Conservation (phyloP, 257 asterid genomes). For the Craterostigma plantagineum region DNA sequence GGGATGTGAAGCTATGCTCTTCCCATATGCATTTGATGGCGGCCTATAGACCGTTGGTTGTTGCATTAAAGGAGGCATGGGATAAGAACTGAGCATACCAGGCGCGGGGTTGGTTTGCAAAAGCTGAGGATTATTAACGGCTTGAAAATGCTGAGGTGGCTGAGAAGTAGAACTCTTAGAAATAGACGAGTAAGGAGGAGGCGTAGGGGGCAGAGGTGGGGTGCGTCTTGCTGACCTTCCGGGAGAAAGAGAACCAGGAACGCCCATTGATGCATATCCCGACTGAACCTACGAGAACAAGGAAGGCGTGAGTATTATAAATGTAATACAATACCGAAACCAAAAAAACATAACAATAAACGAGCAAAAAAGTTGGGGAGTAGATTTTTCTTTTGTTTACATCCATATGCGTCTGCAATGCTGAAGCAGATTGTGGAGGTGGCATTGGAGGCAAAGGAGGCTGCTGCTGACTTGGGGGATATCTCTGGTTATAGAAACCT, state of each 20-base stretch:
- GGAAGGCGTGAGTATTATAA: too few species aligned
- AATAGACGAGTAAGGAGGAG: slow-evolving; percentile 44
- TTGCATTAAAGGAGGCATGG: slow-evolving; percentile 22
- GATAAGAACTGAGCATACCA: slow-evolving; percentile 21
- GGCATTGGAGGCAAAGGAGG: slow-evolving; percentile 62
- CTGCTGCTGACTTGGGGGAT: slow-evolving; percentile 24
- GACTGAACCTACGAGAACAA: slow-evolving; percentile 41
- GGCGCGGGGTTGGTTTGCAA: slow-evolving; percentile 29
- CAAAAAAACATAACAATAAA: too few species aligned
- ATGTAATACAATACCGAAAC: too few species aligned
- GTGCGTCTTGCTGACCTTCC: slow-evolving; percentile 40
- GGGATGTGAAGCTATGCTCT: slow-evolving; percentile 32
- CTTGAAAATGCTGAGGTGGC: slow-evolving; percentile 34
- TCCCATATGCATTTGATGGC: slow-evolving; percentile 35
- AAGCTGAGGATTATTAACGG: slow-evolving; percentile 27
- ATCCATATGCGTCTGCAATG: slow-evolving; percentile 23
- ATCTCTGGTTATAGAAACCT: slow-evolving; percentile 52
- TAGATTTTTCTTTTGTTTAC: too few species aligned
- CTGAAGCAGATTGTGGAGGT: slow-evolving; percentile 38
- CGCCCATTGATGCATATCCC: slow-evolving; percentile 26
- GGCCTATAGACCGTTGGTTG: slow-evolving; percentile 42
- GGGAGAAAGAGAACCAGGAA: slow-evolving; percentile 30
- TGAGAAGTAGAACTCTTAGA: slow-evolving; percentile 33
- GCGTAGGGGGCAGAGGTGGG: slow-evolving; percentile 71
- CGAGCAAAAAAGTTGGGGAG: too few species aligned